A percentile compares a stretch with the other conserved stretches of the same genome.
Conservation (phyloP, 2,329 filamentous ascomycete species). For the Furcasterigmium sp. region DNA sequence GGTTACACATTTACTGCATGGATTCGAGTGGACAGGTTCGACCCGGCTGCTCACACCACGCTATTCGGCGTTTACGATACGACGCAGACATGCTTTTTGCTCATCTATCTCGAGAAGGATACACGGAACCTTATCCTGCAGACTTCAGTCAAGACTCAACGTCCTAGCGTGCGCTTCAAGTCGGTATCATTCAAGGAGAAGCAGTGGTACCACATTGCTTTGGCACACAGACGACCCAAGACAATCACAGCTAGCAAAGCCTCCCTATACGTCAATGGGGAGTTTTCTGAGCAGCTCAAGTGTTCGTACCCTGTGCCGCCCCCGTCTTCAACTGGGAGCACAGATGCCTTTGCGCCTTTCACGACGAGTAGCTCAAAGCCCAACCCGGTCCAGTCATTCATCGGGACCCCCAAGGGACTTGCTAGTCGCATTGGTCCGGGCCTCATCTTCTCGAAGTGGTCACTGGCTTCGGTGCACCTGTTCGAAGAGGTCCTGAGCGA, state of each 20-base stretch:
- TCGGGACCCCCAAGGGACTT: slow-evolving; percentile 87
- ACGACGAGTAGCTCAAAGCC: slow-evolving; percentile 51
- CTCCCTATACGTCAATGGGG: slow-evolving; percentile 84
- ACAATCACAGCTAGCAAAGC: slow-evolving; percentile 74
- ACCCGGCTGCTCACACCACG: slow-evolving; percentile 81
- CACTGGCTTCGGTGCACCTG: slow-evolving; percentile 81
- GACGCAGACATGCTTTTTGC: slow-evolving; percentile 86
- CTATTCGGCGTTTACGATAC: slow-evolving; percentile 93
- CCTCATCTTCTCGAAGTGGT: slow-evolving; percentile 75
- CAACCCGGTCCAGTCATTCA: slow-evolving; percentile 79
- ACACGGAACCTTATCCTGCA: slow-evolving; percentile 93
- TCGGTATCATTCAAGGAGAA: slow-evolving; percentile 69
- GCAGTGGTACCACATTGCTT: slow-evolving; percentile 87
- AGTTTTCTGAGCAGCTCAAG: slow-evolving; percentile 88
- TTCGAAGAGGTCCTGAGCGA: slow-evolving; percentile 86
- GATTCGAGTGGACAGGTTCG: slow-evolving; percentile 84
- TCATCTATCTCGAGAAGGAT: slow-evolving; percentile 91
- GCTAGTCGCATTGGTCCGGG: slow-evolving; percentile 70
- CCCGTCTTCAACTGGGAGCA: slow-evolving; percentile 54
- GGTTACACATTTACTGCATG: slow-evolving; percentile 91
- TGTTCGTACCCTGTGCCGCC: slow-evolving; percentile 81
- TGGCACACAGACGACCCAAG: slow-evolving; percentile 78
- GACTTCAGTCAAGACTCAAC: slow-evolving; percentile 80
- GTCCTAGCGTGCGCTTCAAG: slow-evolving; percentile 92
- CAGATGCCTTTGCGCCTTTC: slow-evolving; percentile 67